Base-by-base conservation (phyloP, 768 basidiomycete species). In the Lentinula raphanica region DNA sequence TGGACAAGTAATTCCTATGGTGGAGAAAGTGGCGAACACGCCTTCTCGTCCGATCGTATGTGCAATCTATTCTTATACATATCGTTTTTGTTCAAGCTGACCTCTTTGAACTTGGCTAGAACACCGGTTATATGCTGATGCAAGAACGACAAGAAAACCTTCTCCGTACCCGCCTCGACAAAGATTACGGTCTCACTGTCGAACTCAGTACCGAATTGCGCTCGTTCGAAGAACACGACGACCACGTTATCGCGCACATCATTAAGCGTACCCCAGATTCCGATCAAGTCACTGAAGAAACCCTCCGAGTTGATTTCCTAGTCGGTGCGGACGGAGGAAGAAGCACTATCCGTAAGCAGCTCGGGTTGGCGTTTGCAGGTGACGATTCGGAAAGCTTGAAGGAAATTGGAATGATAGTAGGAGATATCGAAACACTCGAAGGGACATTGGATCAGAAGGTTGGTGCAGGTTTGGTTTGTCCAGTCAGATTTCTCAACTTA, bases 281-380 rank as follows among this genome's bases (percentile, higher is more conserved):
- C 36, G 31, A 38, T n/a, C 63, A 63, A 28, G 60, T 58, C 7
- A 59, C 56, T 38, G 65, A 64, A 19, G 78, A 80, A 61, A 59
- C 64, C 11, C 49, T 65, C 5, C 59, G 55, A 3, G 74, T 68
- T 45, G 70, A 69, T 8, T 79, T 71, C 67, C 66, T 79, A 56
- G 67, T 80, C 54, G 79, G 79, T 5, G 67, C 75, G 0, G 79
- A 80, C 62, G 78, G 78, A 5, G 78, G 76, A 1, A 72, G 70
- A 31, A 73, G 77, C 35, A 64, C 71, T 19, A 73, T 78, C n/a
- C 67, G 79, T 57, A 78, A 78, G 51, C 63, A 67, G 44, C 65
- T 76, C 2, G 75, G 75, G 6, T 59, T 79, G 6, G 61, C 68
- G 1, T 79, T 80, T 44, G 50, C 74, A 15, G 78, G 79, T 9